Evolutionary conservation across 371 early-diverging fungal genomes (phyloP).

Genomic region (Mortierella polycephala): DNA sequence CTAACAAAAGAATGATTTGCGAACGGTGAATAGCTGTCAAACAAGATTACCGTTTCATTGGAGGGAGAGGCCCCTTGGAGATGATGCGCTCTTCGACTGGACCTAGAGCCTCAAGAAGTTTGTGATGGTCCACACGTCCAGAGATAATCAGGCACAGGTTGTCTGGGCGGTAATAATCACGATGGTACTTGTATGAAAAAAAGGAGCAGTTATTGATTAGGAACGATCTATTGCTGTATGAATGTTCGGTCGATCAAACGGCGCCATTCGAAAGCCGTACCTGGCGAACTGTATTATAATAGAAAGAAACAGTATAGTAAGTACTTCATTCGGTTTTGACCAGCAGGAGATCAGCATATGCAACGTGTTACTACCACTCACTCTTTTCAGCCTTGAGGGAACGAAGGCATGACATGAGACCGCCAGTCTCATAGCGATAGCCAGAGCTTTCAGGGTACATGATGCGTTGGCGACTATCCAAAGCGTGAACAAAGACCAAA

Average conservation of each 20-base stretch:
- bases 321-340: not conserved
- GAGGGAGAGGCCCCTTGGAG: slow-evolving; percentile 66
- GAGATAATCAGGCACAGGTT: slow-evolving; percentile 75
- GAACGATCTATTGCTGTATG: not conserved
- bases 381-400: slow-evolving; percentile 73
- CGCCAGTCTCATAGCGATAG: slow-evolving; percentile 76
- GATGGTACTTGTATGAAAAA: slow-evolving; percentile 61
- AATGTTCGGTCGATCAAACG: not conserved
- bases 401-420: slow-evolving; percentile 74
- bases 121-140: slow-evolving; percentile 64
- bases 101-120: slow-evolving; percentile 62
- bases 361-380: slow-evolving; percentile 18
- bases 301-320: not conserved
- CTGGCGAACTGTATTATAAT: slow-evolving; percentile 6
- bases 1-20: no score
- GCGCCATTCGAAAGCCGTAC: not conserved
- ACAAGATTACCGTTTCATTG: slow-evolving; percentile 53
- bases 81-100: slow-evolving; percentile 70
- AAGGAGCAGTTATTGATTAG: not conserved
- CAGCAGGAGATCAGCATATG: not conserved
- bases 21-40: not conserved
- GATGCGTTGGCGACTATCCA: slow-evolving; percentile 61
- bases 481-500: not conserved
- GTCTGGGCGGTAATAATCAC: slow-evolving; percentile 75
- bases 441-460: slow-evolving; percentile 74